Conservation (phyloP, 1,139 yeast species). For the Taphrina communis region DNA sequence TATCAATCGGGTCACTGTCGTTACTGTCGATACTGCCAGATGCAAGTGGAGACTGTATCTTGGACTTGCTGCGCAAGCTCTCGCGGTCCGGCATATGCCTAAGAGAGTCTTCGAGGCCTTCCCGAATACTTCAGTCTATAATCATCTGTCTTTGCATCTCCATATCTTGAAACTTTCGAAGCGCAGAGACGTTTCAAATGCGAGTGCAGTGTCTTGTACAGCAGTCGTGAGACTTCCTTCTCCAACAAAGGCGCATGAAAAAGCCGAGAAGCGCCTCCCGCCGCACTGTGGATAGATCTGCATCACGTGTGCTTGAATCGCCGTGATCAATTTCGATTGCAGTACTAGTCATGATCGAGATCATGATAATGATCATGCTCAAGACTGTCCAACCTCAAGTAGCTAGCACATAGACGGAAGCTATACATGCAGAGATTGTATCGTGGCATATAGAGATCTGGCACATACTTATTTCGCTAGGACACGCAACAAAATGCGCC, state of each 20-base stretch:
- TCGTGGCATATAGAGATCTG: too few species aligned
- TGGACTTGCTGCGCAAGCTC: constrained; percentile 16
- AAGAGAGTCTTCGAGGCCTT: background rate
- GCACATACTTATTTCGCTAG: too few species aligned
- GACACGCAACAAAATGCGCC: too few species aligned
- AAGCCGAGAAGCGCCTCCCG: constrained; percentile 15
- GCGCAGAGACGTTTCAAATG: background rate
- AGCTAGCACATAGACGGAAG: too few species aligned
- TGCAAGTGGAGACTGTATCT: constrained; percentile 34
- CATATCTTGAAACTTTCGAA: background rate
- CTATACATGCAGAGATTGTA: too few species aligned
- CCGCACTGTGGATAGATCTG: background rate
- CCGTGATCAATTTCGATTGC: background rate
- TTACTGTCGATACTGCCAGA: constrained; percentile 28
- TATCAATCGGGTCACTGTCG: constrained; percentile 39
- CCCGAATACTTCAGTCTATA: background rate
- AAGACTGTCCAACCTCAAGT: too few species aligned
- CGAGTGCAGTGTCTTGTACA: constrained; percentile 3
- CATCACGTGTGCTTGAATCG: constrained; percentile 6
- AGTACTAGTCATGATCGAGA: too few species aligned
- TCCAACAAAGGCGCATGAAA: constrained; percentile 11
- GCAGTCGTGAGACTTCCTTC: constrained; percentile 5
- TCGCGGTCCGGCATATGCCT: constrained; percentile 30
- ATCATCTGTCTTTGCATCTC: background rate
- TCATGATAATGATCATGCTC: too few species aligned